phyloP scores from a whole-genome alignment of 768 basidiomycete species.

The Lentinula guzmanii region DNA sequence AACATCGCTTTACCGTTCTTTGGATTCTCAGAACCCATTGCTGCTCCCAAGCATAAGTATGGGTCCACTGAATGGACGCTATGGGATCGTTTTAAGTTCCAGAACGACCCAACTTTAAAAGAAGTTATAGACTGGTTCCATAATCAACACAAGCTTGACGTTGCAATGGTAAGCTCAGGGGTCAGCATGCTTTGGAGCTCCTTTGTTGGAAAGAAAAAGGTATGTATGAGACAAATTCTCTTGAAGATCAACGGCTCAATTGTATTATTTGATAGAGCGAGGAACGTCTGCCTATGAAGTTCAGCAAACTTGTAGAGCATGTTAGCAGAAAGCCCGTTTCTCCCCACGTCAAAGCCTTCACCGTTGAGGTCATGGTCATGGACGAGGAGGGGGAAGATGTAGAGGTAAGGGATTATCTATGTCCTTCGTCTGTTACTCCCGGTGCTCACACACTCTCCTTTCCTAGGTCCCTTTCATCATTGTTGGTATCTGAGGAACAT shows the following conservation, averaged over 20 bases:
- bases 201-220: conserved; percentile 93
- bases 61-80: conserved; percentile 89
- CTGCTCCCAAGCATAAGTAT: conserved; percentile 85
- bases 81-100: conserved; percentile 96
- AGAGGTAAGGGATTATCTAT: conserved; percentile 48
- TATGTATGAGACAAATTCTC: conserved; percentile 23
- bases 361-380: conserved; percentile 91
- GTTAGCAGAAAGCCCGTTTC: conserved; percentile 94
- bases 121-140: conserved; percentile 85
- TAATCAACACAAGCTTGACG: conserved; percentile 75
- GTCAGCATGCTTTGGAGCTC: conserved; percentile 98
- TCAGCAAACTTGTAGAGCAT: conserved; percentile 85
- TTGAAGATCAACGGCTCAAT: conserved; percentile 1
- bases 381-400: conserved; percentile 95
- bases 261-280: conserved; percentile 53
- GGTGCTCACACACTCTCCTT: background rate
- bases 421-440: background rate
- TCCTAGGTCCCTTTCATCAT: conserved; percentile 78
- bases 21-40: conserved; percentile 96
- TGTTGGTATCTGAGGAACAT: conserved; percentile 45
- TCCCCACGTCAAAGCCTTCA: conserved; percentile 74
- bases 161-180: conserved; percentile 95
- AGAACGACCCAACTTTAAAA: conserved; percentile 80
- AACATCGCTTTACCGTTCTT: conserved; percentile 98
- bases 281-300: conserved; percentile 83